phyloP scores from a whole-genome alignment of 2,329 filamentous ascomycete genomes.

The Trichothecium sympodiale region DNA sequence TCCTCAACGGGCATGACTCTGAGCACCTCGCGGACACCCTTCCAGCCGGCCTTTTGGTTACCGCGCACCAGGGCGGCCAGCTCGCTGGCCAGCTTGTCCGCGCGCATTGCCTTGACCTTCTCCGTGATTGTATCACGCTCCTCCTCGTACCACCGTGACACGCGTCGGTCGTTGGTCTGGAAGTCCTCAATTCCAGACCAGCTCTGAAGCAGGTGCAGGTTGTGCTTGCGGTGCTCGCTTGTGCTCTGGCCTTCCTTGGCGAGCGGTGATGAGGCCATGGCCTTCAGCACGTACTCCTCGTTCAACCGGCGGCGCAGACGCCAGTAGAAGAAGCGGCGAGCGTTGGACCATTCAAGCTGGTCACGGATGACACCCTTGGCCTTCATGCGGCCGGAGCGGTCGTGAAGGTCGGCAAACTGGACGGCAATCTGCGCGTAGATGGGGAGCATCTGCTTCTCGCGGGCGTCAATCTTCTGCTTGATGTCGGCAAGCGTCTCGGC shows the following conservation, averaged over 20 bases:
- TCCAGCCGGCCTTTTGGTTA: slow-evolving; percentile 59
- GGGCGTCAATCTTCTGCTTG: slow-evolving; percentile 72
- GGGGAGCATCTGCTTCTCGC: slow-evolving; percentile 81
- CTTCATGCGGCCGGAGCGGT: slow-evolving; percentile 94
- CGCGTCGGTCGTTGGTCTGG: slow-evolving; percentile 66
- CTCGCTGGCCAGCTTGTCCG: slow-evolving; percentile 48
- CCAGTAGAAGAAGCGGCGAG: slow-evolving; percentile 99
- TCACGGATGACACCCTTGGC: slow-evolving; percentile 91
- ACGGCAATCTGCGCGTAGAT: slow-evolving; percentile 93
- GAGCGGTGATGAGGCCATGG: slow-evolving; percentile 49
- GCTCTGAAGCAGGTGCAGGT: slow-evolving; percentile 66
- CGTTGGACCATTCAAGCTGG: slow-evolving; percentile 73
- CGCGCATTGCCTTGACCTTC: slow-evolving; percentile 77
- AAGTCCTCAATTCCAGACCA: slow-evolving; percentile 76
- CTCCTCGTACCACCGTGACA: slow-evolving; percentile 93
- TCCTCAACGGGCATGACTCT: slow-evolving; percentile 80
- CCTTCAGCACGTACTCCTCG: slow-evolving; percentile 93
- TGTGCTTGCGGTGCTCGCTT: slow-evolving; percentile 47
- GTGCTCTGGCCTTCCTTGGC: slow-evolving; percentile 21
- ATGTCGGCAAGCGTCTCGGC: slow-evolving; percentile 67
- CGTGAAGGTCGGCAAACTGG: slow-evolving; percentile 94
- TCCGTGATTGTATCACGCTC: slow-evolving; percentile 73
- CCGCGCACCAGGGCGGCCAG: slow-evolving; percentile 31
- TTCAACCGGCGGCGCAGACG: slow-evolving; percentile 91
- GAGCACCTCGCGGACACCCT: slow-evolving; percentile 77